Base-by-base conservation (phyloP, 129 eudicot species). In the Solidago caesia region DNA sequence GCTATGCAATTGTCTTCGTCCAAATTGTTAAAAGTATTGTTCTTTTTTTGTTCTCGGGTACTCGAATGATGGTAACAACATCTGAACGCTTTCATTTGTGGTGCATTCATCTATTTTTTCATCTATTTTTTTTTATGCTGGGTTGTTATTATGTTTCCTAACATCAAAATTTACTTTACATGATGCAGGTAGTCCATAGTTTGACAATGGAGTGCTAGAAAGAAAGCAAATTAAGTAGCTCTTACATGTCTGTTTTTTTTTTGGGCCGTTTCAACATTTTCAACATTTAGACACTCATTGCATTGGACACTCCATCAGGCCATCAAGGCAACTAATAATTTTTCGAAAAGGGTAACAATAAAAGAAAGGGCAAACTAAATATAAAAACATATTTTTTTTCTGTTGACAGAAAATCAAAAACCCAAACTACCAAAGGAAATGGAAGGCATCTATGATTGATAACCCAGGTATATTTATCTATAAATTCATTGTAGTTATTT, bases 391-490 rank as follows among this genome's bases (percentile, higher is more conserved):
- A 3, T 33, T 33, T 33, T 15, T 13, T 60, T 3, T 65, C 27
- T 87, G 91, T 81, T 81, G 98, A 81, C 92, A 92, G 96, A 85
- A 92, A 92, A 89, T 92, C 74, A 92, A 92, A 86, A 92, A 92
- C 84, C 96, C 98, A 41, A 90, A 88, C 96, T 92, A 76, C 91
- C 83, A 87, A 83, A 96, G 98, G 42, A 92, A 92, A 77, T 92
- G 98, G 98, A 89, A 92, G 94, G 98, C 96, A 72, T 95, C 98
- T 43, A 57, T 84, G 98, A 92, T 92, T 84, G 98, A 87, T 83
- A 92, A 93, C 91, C 98, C 98, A 72, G 97, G 98, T 93, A 47
- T 68, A 21, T 21, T 56, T 43, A 27, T 58, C 27, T 60, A 5
- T 49, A 0, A 63, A 57, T 7, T 55, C 14, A 1, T 51, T 46